A percentile compares a stretch with the other conserved stretches of the same genome.
phyloP scores from a whole-genome alignment of 306 rosid genomes.

The Trifolium repens region DNA sequence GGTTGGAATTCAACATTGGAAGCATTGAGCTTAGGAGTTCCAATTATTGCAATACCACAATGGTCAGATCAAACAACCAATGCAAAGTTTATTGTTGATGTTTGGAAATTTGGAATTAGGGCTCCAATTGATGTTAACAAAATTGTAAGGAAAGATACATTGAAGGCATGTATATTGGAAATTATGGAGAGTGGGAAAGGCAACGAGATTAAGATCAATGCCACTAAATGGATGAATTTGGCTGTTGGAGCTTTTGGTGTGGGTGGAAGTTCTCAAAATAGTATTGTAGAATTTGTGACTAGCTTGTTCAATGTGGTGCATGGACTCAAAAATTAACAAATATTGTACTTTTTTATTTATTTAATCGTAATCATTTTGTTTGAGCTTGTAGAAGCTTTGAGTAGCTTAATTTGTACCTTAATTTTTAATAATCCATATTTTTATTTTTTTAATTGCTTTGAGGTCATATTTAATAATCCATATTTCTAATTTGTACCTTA shows the following conservation, averaged over 20 bases:
- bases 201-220: slow-evolving; percentile 27
- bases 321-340: not conserved
- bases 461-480: no score
- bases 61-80: slow-evolving; percentile 31
- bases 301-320: not conserved
- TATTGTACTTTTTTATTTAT: not conserved
- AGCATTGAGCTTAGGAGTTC: slow-evolving; percentile 37
- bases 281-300: slow-evolving; percentile 12
- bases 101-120: slow-evolving; percentile 37
- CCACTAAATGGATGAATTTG: slow-evolving; percentile 3
- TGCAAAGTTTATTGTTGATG: slow-evolving; percentile 21
- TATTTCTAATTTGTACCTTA: no score
- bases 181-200: slow-evolving; percentile 32
- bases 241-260: slow-evolving; percentile 6
- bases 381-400: not conserved
- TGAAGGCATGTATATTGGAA: slow-evolving; percentile 23
- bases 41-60: slow-evolving; percentile 31
- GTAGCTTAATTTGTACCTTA: no score
- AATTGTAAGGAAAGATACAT: slow-evolving; percentile 11
- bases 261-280: slow-evolving; percentile 31
- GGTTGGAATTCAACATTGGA: slow-evolving; percentile 43
- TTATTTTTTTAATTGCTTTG: no score
- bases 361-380: not conserved
- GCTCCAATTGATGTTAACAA: not conserved
- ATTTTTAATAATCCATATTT: no score